Base-by-base conservation (phyloP, 2,329 filamentous ascomycete genomes). In the Aspergillus ibericus region DNA sequence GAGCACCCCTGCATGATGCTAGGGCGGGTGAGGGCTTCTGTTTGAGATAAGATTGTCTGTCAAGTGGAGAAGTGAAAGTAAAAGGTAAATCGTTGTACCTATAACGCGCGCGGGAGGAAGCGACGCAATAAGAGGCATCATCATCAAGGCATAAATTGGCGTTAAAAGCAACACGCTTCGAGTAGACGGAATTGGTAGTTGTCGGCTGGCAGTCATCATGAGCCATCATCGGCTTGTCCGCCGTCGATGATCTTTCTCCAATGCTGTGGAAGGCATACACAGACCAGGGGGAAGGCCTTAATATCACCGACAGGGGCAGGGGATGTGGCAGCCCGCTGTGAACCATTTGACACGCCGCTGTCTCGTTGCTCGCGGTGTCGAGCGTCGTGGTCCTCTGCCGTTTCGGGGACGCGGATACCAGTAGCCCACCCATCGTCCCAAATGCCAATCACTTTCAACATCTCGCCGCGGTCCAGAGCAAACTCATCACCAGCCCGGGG, bases 391-490 rank as follows among this genome's bases (percentile, higher is more conserved):
- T 97, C 91, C 61, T 98, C 93, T 2, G 92, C 92, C 56, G 86
- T 84, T 68, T 96, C 91, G 55, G 88, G 83, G 56, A 96, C 80
- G 71, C 96, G 83, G 56, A 97, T 84, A 68, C 95, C 95, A 1
- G 95, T 99, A 10, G 95, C 95, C 95, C 95, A 99, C 48, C 95
- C 95, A 73, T 99, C 95, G 70, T 99, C 95, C 95, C 95, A 99
- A 66, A 99, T 99, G 62, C 95, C 95, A 32, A 98, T 89, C 13
- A 99, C 88, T 79, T 97, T 98, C 70, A 99, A 84, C 93, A 99
- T 97, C 72, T 99, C 95, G 55, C 95, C 95, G 59, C 95, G 87
- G 69, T 98, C 95, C 36, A 99, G 82, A 38, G 91, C 83, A 71
- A 98, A 98, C 72, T 99, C 95, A 70, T 99, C 95, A 29, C 88